Percentiles rank a stretch among this genome's conserved stretches.
Conservation (phyloP, 2,329 filamentous ascomycete species). For the Lojkania enalia region DNA sequence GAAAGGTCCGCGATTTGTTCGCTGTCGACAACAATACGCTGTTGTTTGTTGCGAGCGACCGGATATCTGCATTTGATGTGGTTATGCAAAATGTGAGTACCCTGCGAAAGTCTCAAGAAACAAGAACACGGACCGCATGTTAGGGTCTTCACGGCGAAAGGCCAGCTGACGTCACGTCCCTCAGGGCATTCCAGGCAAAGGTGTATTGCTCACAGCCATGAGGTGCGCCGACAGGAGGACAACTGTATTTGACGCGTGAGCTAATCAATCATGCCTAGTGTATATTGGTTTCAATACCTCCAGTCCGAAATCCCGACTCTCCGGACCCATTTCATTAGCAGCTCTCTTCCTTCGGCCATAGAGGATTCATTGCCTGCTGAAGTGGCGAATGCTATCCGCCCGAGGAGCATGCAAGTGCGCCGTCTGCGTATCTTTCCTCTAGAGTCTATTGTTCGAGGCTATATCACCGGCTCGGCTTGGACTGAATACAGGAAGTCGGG, state of each 20-base stretch:
- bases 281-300: conserved; percentile 69
- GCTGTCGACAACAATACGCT: conserved; percentile 69
- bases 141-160: background rate
- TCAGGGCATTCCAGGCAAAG: conserved; percentile 69
- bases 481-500: conserved; percentile 72
- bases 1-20: conserved; percentile 84
- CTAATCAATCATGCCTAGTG: conserved; percentile 21
- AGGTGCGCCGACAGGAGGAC: conserved; percentile 43
- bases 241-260: background rate
- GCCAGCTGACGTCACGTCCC: background rate
- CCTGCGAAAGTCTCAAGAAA: no score
- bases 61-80: conserved; percentile 95
- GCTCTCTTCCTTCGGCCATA: conserved; percentile 58
- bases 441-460: conserved; percentile 85
- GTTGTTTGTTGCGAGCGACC: conserved; percentile 83
- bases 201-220: conserved; percentile 67
- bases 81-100: conserved; percentile 72
- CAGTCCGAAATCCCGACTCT: conserved; percentile 59
- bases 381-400: conserved; percentile 53
- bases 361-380: conserved; percentile 29
- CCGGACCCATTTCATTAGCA: conserved; percentile 65
- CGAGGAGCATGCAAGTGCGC: conserved; percentile 77
- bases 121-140: background rate
- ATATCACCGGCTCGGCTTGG: conserved; percentile 86
- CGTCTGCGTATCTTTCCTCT: conserved; percentile 75